A percentile compares a stretch with the other conserved stretches of the same genome.
Conservation (phyloP, 257 asterid genomes). For the Lantana camara region DNA sequence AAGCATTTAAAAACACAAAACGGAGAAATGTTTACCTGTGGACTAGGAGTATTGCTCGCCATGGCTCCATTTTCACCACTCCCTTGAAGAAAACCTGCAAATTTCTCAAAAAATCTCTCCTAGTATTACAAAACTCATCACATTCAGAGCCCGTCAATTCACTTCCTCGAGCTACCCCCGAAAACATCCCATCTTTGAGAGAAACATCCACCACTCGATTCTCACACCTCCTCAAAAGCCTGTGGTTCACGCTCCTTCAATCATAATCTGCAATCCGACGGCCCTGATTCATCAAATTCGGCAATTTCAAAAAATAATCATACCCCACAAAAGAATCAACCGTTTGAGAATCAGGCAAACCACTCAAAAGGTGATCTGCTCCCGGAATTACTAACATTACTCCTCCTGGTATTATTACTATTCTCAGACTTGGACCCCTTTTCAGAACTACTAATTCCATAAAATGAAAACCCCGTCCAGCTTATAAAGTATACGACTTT, state of each 20-base stretch:
- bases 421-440: slow-evolving; percentile 49
- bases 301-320: slow-evolving; percentile 61
- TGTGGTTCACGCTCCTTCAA: slow-evolving; percentile 67
- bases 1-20: no score
- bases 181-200: slow-evolving; percentile 85
- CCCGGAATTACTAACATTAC: slow-evolving; percentile 42
- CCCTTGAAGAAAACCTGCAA: slow-evolving; percentile 67
- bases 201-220: slow-evolving; percentile 65
- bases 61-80: slow-evolving; percentile 35
- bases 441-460: slow-evolving; percentile 36
- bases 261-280: slow-evolving; percentile 36
- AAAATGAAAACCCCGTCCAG: slow-evolving; percentile 21
- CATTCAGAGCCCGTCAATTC: slow-evolving; percentile 42
- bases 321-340: slow-evolving; percentile 57
- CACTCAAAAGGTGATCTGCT: slow-evolving; percentile 53
- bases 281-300: slow-evolving; percentile 55
- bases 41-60: slow-evolving; percentile 73
- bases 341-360: slow-evolving; percentile 88
- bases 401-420: slow-evolving; percentile 31
- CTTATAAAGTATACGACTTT: slow-evolving; percentile 22
- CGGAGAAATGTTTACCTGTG: slow-evolving; percentile 54
- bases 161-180: slow-evolving; percentile 46
- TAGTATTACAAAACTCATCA: slow-evolving; percentile 42
- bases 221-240: slow-evolving; percentile 69
- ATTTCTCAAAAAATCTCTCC: slow-evolving; percentile 41